phyloP scores from a whole-genome alignment of 169 alveolate species.

The Eimeria mitis region DNA sequence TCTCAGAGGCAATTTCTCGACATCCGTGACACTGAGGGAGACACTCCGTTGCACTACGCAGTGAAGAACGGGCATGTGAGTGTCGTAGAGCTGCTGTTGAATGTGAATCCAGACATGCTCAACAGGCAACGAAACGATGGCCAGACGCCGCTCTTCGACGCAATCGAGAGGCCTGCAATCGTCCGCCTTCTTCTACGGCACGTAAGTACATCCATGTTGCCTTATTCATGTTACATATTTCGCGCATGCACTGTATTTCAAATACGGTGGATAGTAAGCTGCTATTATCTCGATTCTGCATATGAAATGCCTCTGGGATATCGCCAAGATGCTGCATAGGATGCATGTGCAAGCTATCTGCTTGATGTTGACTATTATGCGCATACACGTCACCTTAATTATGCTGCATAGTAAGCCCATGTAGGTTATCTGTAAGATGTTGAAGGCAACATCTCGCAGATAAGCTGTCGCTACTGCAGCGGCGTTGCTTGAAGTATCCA shows the following conservation, averaged over 20 bases:
- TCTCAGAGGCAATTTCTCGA: slow-evolving; percentile 10
- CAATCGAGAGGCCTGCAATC: slow-evolving; percentile 16
- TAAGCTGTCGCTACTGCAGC: background rate
- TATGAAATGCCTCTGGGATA: too few species aligned
- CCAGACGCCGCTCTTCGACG: slow-evolving; percentile 55
- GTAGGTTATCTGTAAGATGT: too few species aligned
- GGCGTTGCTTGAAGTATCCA: too few species aligned
- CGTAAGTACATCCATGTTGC: background rate
- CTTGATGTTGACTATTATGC: too few species aligned
- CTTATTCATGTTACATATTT: background rate
- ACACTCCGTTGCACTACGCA: slow-evolving; percentile 66
- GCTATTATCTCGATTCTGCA: too few species aligned
- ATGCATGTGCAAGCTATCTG: too few species aligned
- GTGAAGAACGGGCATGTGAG: slow-evolving; percentile 53
- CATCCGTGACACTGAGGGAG: slow-evolving; percentile 51
- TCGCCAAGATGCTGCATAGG: too few species aligned
- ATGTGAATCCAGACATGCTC: slow-evolving; percentile 12
- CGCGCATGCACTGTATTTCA: background rate
- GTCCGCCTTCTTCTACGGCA: slow-evolving; percentile 24
- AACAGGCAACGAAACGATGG: slow-evolving; percentile 17
- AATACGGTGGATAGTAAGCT: too few species aligned
- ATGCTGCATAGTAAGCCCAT: too few species aligned
- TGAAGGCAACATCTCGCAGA: background rate
- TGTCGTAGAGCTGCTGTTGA: slow-evolving; percentile 29
- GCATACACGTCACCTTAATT: too few species aligned